Base-by-base conservation (phyloP, 2,329 filamentous ascomycete species). In the Tolypocladium ovalisporum region DNA sequence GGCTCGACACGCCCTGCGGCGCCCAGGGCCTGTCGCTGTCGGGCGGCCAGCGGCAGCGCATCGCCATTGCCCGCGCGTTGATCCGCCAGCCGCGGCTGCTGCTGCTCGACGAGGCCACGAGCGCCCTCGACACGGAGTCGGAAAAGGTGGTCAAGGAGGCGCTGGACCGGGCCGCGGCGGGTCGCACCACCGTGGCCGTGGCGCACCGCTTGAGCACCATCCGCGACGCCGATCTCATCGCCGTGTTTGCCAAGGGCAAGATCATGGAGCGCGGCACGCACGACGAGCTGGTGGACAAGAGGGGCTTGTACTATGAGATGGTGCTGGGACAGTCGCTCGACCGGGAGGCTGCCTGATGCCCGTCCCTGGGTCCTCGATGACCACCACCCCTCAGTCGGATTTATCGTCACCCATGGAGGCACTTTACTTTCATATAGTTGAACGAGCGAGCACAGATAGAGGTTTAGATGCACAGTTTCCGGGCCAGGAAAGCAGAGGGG, bases 31-130 rank as follows among this genome's bases (percentile, higher is more conserved):
- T 86, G 22, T 84, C 86, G 58, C 73, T 91, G 1, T 89, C 85
- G 1, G 88, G 88, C 29, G 88, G 88, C 1, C 87, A 91, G 67
- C 76, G 86, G 9, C 87, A 90, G 67, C 82, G 86, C 27, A 80
- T 89, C 37, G 86, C 87, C 10, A 90, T 91, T 60, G 88, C 87
- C 0, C 77, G 88, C 9, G 85, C 85, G 13, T 84, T 90, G 34
- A 77, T 90, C 56, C 82, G 85, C 52, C 75, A 83, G 54, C 87
- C 87, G 0, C 73, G 76, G 0, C 81, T 91, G 2, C 71, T 91
- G 3, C 79, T 91, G 7, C 74, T 91, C 0, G 88, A 91, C 63
- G 88, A 91, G 70, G 88, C 88, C 1, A 91, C 88, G 0, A 75
- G 72, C 24, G 75, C 75, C 0, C 74, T 90, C 0, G 86, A 89